These are phyloP conservation scores for Saraca asoca DNA, from an alignment of 331 rosid genomes.

Conservation along the genomic window DNA sequence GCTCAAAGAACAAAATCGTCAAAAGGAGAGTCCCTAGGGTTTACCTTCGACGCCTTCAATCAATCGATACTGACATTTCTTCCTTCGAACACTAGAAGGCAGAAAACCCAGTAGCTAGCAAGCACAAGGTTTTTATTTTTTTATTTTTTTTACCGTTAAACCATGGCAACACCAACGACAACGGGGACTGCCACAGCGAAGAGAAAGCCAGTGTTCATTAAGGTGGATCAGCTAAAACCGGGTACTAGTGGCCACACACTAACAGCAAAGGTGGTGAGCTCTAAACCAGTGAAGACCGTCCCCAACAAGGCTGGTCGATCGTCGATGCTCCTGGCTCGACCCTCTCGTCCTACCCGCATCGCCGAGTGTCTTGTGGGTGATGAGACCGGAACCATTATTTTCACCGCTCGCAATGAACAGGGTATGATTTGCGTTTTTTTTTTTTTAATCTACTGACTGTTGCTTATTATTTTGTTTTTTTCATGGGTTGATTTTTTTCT, in stretches of 20 bases:
- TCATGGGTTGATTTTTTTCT: no score
- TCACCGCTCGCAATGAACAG: conserved; percentile 92
- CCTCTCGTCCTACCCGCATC: conserved; percentile 62
- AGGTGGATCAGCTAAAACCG: conserved; percentile 77
- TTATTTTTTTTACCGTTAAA: neutral
- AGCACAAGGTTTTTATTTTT: conserved; percentile 3
- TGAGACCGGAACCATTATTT: conserved; percentile 74
- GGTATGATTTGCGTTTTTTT: conserved; percentile 44
- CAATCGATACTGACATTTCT: no score
- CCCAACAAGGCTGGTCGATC: conserved; percentile 53
- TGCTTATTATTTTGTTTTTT: no score
- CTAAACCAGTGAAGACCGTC: conserved; percentile 62
- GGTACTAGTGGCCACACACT: conserved; percentile 87
- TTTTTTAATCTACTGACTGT: no score
- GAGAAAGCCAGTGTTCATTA: conserved; percentile 85
- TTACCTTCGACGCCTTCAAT: no score
- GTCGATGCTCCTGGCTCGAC: conserved; percentile 47
- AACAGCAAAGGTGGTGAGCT: conserved; percentile 75
- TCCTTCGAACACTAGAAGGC: no score
- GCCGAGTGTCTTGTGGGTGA: conserved; percentile 85
- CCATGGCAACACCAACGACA: conserved; percentile 58
- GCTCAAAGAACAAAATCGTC: no score
- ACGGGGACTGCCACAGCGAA: conserved; percentile 43
- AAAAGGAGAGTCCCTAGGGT: conserved; percentile 8
- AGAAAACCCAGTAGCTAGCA: neutral